These are phyloP conservation scores for Ascochyta clinopodiicola DNA, from an alignment of 2,329 filamentous ascomycete genomes.

Conservation along the genomic window DNA sequence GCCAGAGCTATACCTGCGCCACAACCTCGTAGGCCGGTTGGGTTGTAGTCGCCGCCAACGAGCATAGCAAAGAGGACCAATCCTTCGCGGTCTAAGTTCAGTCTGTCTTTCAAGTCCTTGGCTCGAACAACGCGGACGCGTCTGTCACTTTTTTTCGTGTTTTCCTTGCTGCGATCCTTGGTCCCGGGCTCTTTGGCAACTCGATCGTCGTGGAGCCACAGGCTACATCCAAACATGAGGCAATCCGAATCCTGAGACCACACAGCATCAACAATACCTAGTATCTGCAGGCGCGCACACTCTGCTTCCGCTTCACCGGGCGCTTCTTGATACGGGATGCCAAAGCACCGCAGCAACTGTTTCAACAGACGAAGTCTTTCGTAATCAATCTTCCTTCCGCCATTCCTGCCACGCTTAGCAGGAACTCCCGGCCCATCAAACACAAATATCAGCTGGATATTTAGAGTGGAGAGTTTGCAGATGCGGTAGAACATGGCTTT, in stretches of 20 bases:
- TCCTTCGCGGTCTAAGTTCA: conserved; percentile 44
- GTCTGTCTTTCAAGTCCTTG: conserved; percentile 31
- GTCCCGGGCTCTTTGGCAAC: conserved; percentile 31
- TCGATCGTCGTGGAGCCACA: conserved; percentile 49
- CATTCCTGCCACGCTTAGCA: conserved; percentile 43
- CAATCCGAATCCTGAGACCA: conserved; percentile 57
- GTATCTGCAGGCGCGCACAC: conserved; percentile 53
- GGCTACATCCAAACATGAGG: conserved; percentile 56
- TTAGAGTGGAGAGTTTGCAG: conserved; percentile 55
- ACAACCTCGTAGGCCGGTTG: conserved; percentile 46
- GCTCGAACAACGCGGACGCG: conserved; percentile 43
- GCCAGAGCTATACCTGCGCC: conserved; percentile 40
- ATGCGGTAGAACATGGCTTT: conserved; percentile 52
- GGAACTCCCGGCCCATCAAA: conserved; percentile 60
- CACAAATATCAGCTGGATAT: conserved; percentile 61
- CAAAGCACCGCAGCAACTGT: conserved; percentile 47
- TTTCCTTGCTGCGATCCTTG: conserved; percentile 32
- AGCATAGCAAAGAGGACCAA: conserved; percentile 52
- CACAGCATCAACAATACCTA: conserved; percentile 57
- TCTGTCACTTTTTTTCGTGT: conserved; percentile 41
- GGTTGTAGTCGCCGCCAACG: conserved; percentile 52
- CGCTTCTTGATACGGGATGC: conserved; percentile 53
- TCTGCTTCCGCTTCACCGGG: conserved; percentile 58
- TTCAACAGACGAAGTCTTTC: conserved; percentile 44
- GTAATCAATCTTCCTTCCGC: conserved; percentile 42